phyloP scores from a whole-genome alignment of 192 early-diverging fungal genomes.

The Coemansia sp. region DNA sequence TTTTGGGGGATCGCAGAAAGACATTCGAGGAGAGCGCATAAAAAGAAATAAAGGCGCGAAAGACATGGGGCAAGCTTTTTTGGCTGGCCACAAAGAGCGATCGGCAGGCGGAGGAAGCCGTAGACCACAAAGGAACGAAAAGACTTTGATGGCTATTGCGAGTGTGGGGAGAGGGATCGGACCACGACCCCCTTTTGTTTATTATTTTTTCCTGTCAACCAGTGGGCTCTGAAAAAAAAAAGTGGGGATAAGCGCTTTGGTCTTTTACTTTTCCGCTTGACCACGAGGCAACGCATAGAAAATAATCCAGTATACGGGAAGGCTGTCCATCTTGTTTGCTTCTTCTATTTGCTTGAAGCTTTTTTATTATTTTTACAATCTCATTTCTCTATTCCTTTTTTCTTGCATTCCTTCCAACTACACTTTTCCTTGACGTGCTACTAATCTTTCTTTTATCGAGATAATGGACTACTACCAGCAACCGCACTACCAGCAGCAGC shows the following conservation, averaged over 20 bases:
- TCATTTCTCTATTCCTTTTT: conserved; percentile 8
- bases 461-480: conserved; percentile 35
- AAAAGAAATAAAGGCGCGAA: too few species aligned
- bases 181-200: conserved; percentile 8
- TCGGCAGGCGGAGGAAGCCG: conserved; percentile 14
- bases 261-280: background rate
- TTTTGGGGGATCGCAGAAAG: background rate
- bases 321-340: conserved; percentile 7
- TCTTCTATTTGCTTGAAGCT: conserved; percentile 13
- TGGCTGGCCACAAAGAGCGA: conserved; percentile 22
- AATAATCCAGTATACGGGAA: background rate
- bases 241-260: conserved; percentile 3
- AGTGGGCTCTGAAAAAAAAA: background rate
- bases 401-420: conserved; percentile 18
- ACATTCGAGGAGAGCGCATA: background rate
- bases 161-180: background rate
- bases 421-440: conserved; percentile 4
- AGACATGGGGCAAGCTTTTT: background rate
- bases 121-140: conserved; percentile 1
- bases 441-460: conserved; percentile 9
- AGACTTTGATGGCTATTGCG: background rate
- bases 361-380: conserved; percentile 15
- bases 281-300: background rate
- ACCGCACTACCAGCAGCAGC: conserved; percentile 6
- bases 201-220: background rate